phyloP scores from a whole-genome alignment of 1,284 basidiomycete genomes.

The Entoloma clypeatum region DNA sequence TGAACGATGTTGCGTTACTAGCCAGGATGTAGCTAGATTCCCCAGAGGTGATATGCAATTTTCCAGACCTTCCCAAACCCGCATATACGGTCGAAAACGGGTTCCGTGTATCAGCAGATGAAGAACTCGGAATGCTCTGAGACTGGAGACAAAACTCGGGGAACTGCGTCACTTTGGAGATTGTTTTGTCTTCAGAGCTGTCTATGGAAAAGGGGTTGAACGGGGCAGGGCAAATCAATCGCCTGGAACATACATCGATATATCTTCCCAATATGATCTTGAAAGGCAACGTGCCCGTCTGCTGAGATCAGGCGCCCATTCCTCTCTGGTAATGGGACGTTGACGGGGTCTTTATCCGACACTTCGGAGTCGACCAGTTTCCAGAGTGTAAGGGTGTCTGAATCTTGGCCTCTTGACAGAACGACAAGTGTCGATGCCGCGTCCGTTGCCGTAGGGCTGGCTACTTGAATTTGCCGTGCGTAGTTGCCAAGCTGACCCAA shows the following conservation, averaged over 20 bases:
- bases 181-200: constrained; percentile 20
- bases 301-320: constrained; percentile 44
- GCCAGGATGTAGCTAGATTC: constrained; percentile 38
- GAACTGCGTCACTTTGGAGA: constrained; percentile 40
- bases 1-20: constrained; percentile 76
- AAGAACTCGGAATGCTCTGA: constrained; percentile 25
- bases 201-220: constrained; percentile 24
- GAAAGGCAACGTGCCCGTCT: constrained; percentile 38
- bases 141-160: constrained; percentile 57
- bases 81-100: constrained; percentile 42
- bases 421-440: constrained; percentile 24
- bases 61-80: constrained; percentile 65
- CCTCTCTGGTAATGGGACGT: constrained; percentile 8
- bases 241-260: constrained; percentile 41
- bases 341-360: constrained; percentile 4
- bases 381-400: constrained; percentile 21
- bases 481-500: constrained; percentile 27
- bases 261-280: constrained; percentile 50
- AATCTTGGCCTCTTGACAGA: constrained; percentile 22
- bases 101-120: constrained; percentile 7
- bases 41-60: constrained; percentile 48
- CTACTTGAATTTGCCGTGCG: constrained; percentile 17
- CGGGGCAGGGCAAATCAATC: neutral
- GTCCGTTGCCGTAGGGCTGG: constrained; percentile 14
- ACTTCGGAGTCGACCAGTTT: constrained; percentile 16